A percentile compares a stretch with the other conserved stretches of the same genome.
Conservation (phyloP, 129 eudicot species). For the Pseudognaphalium luteoalbum region DNA sequence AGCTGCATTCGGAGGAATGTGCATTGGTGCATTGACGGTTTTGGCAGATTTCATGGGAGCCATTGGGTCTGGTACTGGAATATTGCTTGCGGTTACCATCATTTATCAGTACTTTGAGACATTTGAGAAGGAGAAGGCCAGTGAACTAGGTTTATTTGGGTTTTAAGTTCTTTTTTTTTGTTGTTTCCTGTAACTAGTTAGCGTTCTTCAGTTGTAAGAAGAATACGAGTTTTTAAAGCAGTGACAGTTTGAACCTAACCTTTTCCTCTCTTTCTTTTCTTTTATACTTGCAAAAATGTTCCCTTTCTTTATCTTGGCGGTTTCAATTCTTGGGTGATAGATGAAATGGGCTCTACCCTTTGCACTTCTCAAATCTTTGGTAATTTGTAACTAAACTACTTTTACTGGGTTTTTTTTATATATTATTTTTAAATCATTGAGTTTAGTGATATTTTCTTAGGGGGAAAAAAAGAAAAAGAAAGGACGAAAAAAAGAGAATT, state of each 20-base stretch:
- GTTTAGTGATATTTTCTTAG: no score
- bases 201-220: constrained; percentile 12
- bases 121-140: constrained; percentile 96
- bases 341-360: neutral
- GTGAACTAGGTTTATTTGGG: constrained; percentile 89
- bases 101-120: constrained; percentile 96
- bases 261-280: neutral
- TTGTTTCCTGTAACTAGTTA: neutral
- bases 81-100: constrained; percentile 85
- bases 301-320: neutral
- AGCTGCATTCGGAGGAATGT: constrained; percentile 96
- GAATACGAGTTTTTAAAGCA: constrained; percentile 11
- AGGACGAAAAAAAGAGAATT: no score
- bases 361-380: no score
- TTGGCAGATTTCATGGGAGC: constrained; percentile 99
- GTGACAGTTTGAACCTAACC: constrained; percentile 20
- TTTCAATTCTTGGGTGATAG: neutral
- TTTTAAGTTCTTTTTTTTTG: constrained; percentile 36
- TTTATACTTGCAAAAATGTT: constrained; percentile 3
- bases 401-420: no score
- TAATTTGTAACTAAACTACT: no score
- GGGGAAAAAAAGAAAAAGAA: no score
- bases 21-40: constrained; percentile 91
- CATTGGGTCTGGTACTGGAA: constrained; percentile 96
- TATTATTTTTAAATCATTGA: no score